Base-by-base conservation (phyloP, 2,329 filamentous ascomycete species). In the Incumbomyces lentus region DNA sequence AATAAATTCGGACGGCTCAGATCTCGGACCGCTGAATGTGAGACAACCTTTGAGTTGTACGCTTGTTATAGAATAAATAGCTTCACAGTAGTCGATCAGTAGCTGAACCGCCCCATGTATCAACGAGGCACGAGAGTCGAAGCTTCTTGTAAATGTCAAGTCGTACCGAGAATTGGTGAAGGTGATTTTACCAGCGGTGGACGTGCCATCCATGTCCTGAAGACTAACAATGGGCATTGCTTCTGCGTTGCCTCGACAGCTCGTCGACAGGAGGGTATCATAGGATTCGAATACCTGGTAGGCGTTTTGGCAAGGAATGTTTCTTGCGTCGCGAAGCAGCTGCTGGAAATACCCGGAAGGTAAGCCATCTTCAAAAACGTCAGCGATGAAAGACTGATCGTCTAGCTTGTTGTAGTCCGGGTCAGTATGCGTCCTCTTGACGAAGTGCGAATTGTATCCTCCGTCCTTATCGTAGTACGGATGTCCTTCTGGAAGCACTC, bases 181-280 rank as follows among this genome's bases (percentile, higher is more conserved):
- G 11, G 33, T 35, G 33, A 35, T 17, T 35, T 35, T 17, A 4
- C 33, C 13, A n/a, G 33, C 13, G 16, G 6, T n/a, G 13, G 33
- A 11, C 33, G 5, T n/a, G 13, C 29, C 40, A 2, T 42, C 40
- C 16, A 13, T 13, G 13, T 8, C 16, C 7, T 16, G 13, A 8
- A 42, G 14, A 7, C 12, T 13, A 16, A 42, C n/a, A 11, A 14
- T 8, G 13, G 40, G 40, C 40, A 42, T 3, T 7, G 40, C 40
- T 32, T 42, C 40, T 13, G 17, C 40, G 18, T 42, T 30, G 26
- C 30, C 40, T 32, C 30, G 17, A 42, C 40, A 42, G 10, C 26
- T 30, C 5, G 30, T 16, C 8, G 19, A 16, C 30, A 42, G 18
- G 29, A 42, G 7, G 12, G 6, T 32, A n/a, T 30, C 18, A 17